phyloP scores from a whole-genome alignment of 2,329 filamentous ascomycete species.

The Aspergillus calidoustus region DNA sequence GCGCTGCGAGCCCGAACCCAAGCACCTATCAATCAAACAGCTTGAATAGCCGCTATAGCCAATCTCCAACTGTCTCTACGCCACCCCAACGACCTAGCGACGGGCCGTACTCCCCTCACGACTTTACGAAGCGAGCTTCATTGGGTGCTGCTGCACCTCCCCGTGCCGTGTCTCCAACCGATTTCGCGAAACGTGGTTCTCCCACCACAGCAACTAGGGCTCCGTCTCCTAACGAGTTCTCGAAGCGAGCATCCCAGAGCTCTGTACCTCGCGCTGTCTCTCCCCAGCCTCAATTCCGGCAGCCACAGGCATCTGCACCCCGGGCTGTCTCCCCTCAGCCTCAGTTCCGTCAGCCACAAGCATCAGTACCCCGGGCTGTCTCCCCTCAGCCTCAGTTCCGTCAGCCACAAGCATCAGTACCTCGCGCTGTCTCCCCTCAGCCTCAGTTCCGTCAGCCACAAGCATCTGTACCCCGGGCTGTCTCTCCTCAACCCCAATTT shows the following conservation, averaged over 20 bases:
- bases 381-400: conserved; percentile 17
- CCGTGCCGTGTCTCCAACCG: conserved; percentile 13
- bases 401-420: not conserved
- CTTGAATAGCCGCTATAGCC: conserved; percentile 44
- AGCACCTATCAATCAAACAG: conserved; percentile 51
- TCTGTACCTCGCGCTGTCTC: conserved; percentile 51
- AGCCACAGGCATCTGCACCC: conserved; percentile 21
- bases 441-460: not conserved
- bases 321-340: conserved; percentile 5
- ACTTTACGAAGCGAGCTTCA: conserved; percentile 45
- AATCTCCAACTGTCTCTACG: conserved; percentile 39
- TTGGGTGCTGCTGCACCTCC: conserved; percentile 29
- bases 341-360: not conserved
- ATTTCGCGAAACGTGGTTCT: conserved; percentile 9
- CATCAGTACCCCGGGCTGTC: conserved; percentile 10
- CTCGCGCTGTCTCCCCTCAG: conserved; percentile 1
- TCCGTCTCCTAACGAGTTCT: conserved; percentile 14
- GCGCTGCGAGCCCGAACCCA: conserved; percentile 50
- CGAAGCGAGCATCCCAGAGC: conserved; percentile 37
- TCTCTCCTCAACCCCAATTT: not conserved
- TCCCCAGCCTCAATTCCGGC: conserved; percentile 58
- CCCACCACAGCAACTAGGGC: conserved; percentile 9
- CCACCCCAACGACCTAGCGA: conserved; percentile 41
- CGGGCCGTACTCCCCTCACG: conserved; percentile 50
- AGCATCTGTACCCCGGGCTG: not conserved